Base-by-base conservation (phyloP, 495 filamentous ascomycete genomes). In the Aspergillus leporis region DNA sequence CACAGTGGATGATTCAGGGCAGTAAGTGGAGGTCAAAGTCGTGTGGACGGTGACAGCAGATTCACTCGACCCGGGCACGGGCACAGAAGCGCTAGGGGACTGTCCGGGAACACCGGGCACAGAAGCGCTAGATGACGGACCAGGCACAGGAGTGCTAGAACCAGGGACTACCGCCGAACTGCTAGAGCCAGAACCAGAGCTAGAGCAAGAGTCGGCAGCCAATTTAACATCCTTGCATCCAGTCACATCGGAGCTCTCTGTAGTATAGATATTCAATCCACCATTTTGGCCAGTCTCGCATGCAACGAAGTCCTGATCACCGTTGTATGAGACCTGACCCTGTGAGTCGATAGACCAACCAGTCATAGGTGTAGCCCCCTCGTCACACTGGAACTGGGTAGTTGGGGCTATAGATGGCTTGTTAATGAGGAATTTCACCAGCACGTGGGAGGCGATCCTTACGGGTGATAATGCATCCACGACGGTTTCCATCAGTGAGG, bases 341-440 rank as follows among this genome's bases (percentile, higher is more conserved):
- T 80, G 67, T 23, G 77, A 79, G 57, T 63, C 71, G 53, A 86
- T 71, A 9, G 72, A 70, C 68, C 84, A 86, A 34, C 80, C 79
- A 8, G 70, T 38, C 45, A 70, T 71, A 18, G 77, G 74, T 4
- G 49, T 58, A 19, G 74, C 76, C 59, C 83, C 84, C 22, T 69
- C 58, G 58, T 89, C 86, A 67, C 88, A 91, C 67, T 90, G 87
- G 48, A 83, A 83, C 60, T 90, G 84, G 14, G 80, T 81, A 5
- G 82, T 84, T 3, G 79, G 75, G 10, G 79, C 79, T 83, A 53
- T 18, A 62, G 18, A 53, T 47, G 36, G 34, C 58, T 64, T 56
- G 63, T 46, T 19, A 19, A 41, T 1, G 23, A n/a, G 1, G 12
- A 36, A 53, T 52, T 10, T 60, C 34, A 66, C 60, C 43, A 18